Evolutionary conservation across 345 rosid species (phyloP).

Genomic region (Ceriops zippeliana): DNA sequence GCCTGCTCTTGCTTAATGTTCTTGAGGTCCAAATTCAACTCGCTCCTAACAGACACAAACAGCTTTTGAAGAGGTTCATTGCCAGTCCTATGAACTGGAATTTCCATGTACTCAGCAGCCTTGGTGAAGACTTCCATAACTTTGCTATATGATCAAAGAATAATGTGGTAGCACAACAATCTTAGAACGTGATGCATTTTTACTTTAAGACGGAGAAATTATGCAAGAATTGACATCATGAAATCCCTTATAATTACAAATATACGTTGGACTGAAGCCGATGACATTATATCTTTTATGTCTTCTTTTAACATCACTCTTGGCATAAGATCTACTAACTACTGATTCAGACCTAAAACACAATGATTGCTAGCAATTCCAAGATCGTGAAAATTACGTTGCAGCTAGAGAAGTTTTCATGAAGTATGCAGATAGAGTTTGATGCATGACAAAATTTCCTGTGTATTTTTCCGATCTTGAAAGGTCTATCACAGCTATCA

Average conservation of each 20-base stretch:
- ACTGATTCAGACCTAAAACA: not conserved
- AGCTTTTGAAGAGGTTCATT: constrained; percentile 94
- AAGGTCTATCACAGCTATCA: constrained; percentile 89
- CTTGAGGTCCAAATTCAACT: constrained; percentile 87
- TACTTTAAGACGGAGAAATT: too few species aligned
- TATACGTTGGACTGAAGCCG: too few species aligned
- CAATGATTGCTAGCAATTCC: not conserved
- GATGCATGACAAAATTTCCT: constrained; percentile 97
- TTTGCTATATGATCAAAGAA: constrained; percentile 53
- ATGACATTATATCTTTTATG: too few species aligned
- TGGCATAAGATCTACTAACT: not conserved
- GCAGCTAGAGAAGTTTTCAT: constrained; percentile 98
- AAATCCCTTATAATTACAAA: too few species aligned
- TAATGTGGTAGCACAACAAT: not conserved
- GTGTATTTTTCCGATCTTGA: constrained; percentile 92
- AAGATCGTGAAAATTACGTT: constrained; percentile 43
- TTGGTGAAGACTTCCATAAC: constrained; percentile 96
- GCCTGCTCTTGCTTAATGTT: constrained; percentile 99
- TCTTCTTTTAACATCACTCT: too few species aligned
- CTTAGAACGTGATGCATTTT: not conserved
- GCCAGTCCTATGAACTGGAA: constrained; percentile 90
- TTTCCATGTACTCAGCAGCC: constrained; percentile 96
- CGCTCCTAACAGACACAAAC: constrained; percentile 94
- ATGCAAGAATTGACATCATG: too few species aligned
- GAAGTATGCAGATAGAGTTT: constrained; percentile 78